Conservation (phyloP, 2,329 filamentous ascomycete species). For the Aureobasidium zeae region DNA sequence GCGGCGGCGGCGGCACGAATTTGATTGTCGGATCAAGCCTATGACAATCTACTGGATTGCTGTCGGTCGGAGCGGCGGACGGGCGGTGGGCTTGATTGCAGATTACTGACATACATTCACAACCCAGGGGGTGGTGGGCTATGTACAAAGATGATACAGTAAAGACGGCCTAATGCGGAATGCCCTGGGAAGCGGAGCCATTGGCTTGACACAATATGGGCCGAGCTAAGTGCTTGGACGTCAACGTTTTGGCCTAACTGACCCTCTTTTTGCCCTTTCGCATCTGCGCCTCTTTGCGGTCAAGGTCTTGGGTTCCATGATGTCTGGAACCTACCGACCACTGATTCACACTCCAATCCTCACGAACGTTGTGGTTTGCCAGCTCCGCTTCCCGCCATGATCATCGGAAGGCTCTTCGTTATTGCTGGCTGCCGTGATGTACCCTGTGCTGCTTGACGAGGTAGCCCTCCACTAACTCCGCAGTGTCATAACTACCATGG, state of each 20-base stretch:
- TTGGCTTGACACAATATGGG: constrained; percentile 11
- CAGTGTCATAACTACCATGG: constrained; percentile 15
- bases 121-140: constrained; percentile 7
- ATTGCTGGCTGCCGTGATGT: constrained; percentile 16
- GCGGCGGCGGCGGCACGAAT: background rate
- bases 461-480: constrained; percentile 14
- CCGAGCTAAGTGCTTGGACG: constrained; percentile 11
- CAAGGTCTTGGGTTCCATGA: constrained; percentile 17
- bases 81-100: background rate
- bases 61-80: constrained; percentile 9
- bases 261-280: constrained; percentile 17
- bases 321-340: constrained; percentile 16
- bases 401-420: constrained; percentile 15
- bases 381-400: constrained; percentile 16
- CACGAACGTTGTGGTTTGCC: constrained; percentile 17
- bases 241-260: constrained; percentile 17
- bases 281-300: constrained; percentile 17
- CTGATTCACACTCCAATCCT: constrained; percentile 18
- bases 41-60: constrained; percentile 11
- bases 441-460: constrained; percentile 15
- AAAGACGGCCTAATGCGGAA: constrained; percentile 14
- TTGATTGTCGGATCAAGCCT: too few species aligned
- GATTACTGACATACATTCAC: background rate
- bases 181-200: constrained; percentile 10
- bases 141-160: constrained; percentile 14